These are phyloP conservation scores for Spizellomyces punctatus DNA, from an alignment of 192 early-diverging fungal genomes.

Conservation along the genomic window DNA sequence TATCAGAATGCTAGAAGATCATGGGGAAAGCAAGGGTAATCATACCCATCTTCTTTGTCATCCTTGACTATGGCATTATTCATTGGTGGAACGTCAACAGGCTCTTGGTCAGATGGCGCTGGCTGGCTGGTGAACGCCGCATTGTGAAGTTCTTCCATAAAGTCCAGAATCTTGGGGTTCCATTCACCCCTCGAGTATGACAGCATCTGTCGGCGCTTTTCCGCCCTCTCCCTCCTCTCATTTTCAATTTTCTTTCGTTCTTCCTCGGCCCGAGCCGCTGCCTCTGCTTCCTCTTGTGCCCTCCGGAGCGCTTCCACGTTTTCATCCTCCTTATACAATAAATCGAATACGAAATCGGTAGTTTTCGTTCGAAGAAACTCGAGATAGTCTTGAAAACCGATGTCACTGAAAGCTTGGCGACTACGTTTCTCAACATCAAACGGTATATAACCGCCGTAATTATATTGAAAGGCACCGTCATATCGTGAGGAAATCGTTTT, in stretches of 20 bases:
- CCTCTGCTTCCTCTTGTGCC: slow-evolving; percentile 37
- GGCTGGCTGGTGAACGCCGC: neutral
- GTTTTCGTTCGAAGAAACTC: slow-evolving; percentile 37
- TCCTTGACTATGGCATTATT: too few relatives aligned
- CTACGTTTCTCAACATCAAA: slow-evolving; percentile 36
- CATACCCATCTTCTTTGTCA: too few relatives aligned
- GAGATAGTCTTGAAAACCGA: slow-evolving; percentile 35
- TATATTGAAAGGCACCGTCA: slow-evolving; percentile 49
- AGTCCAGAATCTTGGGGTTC: slow-evolving; percentile 54
- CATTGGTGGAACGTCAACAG: too few relatives aligned
- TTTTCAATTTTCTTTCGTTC: slow-evolving; percentile 41
- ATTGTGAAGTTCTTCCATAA: slow-evolving; percentile 43
- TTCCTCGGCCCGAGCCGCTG: slow-evolving; percentile 31
- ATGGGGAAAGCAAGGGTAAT: too few relatives aligned
- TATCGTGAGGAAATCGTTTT: slow-evolving; percentile 48
- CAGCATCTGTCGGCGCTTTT: slow-evolving; percentile 37
- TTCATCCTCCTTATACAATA: slow-evolving; percentile 46
- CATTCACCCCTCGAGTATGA: slow-evolving; percentile 43
- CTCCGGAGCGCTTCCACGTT: slow-evolving; percentile 27
- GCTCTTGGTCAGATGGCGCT: too few relatives aligned
- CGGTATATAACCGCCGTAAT: slow-evolving; percentile 63
- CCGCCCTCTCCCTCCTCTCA: slow-evolving; percentile 29
- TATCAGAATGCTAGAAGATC: too few relatives aligned
- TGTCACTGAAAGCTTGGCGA: slow-evolving; percentile 12
- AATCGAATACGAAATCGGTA: slow-evolving; percentile 47